Base-by-base conservation (phyloP, 495 filamentous ascomycete genomes). In the Lichenothelia convexa region DNA sequence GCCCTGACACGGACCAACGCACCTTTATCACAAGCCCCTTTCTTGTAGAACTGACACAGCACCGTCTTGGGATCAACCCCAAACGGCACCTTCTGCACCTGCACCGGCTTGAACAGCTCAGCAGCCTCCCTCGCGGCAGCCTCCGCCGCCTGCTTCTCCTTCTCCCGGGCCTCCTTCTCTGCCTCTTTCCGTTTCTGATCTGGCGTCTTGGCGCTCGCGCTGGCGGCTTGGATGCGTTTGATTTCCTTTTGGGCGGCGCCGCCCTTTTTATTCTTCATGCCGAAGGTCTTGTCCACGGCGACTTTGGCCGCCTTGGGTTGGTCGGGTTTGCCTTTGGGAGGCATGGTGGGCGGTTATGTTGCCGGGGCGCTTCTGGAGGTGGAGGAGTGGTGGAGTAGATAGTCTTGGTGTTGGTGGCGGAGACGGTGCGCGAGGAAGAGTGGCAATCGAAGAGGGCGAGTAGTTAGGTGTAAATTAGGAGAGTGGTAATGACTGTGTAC, bases 241-340 rank as follows among this genome's bases (percentile, higher is more conserved):
- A 99, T 95, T 41, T 80, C 70, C 51, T 76, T 89, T 64, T 93
- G 81, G 40, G 82, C 85, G 32, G 69, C 75, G 34, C 70, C 74
- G 44, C 89, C 89, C 72, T 93, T 94, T 74, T 99, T 95, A 54
- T 97, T 97, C 66, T 97, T 97, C 86, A 97, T 92, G 46, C 89
- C 89, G 67, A 97, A 97, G 36, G 89, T 93, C 68, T 89, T 91
- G 66, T 97, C 89, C 37, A 86, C 83, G 41, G 83, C 78, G 11
- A 63, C 41, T 56, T 84, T 84, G 30, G 64, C 50, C 34, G 69
- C 58, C 26, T 73, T 67, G 45, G 74, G 64, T 72, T 86, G 70
- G 60, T 81, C 78, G 38, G 11, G 71, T 62, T 36, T 63, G 60
- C 50, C 86, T 58, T 97, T 97, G 42, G 89, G 89, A 56, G 91